Percentiles rank a stretch among this genome's conserved stretches.
Conservation (phyloP, 345 rosid species). For the Rhodamnia argentea region DNA sequence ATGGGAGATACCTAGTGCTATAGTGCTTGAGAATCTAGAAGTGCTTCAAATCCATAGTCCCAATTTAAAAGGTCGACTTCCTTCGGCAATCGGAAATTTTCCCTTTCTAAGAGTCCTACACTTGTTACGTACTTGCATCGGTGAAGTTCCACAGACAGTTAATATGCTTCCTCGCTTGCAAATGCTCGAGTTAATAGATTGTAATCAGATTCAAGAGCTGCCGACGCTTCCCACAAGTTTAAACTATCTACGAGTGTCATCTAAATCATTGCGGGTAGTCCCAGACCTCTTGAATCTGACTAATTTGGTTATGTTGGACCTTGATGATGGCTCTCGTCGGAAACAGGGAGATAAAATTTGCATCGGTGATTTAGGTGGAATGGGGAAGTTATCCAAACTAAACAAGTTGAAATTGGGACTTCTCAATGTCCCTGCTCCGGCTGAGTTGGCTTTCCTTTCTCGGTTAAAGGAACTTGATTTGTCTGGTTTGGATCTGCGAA, state of each 20-base stretch:
- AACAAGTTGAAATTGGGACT: background rate
- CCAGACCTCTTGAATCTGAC: background rate
- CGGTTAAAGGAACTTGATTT: background rate
- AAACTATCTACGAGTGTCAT: background rate
- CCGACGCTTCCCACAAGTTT: background rate
- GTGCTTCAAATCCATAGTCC: fast-evolving
- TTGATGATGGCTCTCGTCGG: fast-evolving
- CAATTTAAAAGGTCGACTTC: background rate
- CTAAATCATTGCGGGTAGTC: background rate
- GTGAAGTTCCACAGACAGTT: background rate
- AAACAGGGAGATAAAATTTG: background rate
- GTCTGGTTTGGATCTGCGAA: background rate
- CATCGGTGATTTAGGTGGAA: background rate
- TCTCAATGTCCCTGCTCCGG: background rate
- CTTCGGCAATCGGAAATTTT: background rate
- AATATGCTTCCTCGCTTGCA: background rate
- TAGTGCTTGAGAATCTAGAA: background rate
- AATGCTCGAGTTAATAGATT: fast-evolving
- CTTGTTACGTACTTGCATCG: fast-evolving
- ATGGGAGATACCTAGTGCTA: background rate
- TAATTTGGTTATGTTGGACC: background rate
- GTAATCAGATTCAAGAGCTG: background rate
- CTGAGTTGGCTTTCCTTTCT: background rate
- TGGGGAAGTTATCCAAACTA: background rate
- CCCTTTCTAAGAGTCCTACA: background rate